Conservation (phyloP, 2,329 filamentous ascomycete genomes). For the Clonostachys rosea region DNA sequence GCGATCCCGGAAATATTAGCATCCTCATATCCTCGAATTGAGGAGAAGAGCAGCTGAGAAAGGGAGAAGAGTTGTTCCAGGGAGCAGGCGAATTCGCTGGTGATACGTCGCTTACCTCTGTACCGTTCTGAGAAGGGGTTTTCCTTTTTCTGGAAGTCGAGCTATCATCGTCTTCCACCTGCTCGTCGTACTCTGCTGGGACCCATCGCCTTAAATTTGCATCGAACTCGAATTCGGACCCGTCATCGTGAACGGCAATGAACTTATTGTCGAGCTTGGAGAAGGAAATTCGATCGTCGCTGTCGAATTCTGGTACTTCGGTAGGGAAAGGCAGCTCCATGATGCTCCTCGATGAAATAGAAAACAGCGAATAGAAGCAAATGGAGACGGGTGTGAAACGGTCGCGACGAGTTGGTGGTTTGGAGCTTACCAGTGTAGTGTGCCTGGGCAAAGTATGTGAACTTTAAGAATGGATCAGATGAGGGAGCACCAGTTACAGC, state of each 20-base stretch:
- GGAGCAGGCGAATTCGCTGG: no score
- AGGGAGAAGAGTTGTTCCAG: no score
- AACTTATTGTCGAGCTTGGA: conserved; percentile 79
- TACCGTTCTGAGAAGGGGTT: conserved; percentile 26
- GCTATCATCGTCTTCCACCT: conserved; percentile 17
- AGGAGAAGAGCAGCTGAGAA: not conserved
- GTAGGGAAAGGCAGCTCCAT: conserved; percentile 45
- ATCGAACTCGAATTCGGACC: conserved; percentile 82
- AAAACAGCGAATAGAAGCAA: no score
- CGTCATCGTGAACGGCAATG: conserved; percentile 79
- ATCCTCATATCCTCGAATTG: not conserved
- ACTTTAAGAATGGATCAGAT: no score
- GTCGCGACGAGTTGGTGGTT: no score
- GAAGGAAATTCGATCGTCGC: conserved; percentile 80
- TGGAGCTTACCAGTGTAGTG: no score
- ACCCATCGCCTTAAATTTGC: conserved; percentile 69
- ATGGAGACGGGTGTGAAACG: no score
- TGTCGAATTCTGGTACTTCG: conserved; percentile 64
- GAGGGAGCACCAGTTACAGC: no score
- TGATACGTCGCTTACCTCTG: conserved; percentile 30
- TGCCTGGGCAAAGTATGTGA: no score
- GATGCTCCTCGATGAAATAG: not conserved
- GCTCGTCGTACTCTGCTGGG: conserved; percentile 37
- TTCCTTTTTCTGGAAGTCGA: conserved; percentile 34
- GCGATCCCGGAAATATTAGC: conserved; percentile 4